Base-by-base conservation (phyloP, 1,284 basidiomycete genomes). In the Puccinia horiana region DNA sequence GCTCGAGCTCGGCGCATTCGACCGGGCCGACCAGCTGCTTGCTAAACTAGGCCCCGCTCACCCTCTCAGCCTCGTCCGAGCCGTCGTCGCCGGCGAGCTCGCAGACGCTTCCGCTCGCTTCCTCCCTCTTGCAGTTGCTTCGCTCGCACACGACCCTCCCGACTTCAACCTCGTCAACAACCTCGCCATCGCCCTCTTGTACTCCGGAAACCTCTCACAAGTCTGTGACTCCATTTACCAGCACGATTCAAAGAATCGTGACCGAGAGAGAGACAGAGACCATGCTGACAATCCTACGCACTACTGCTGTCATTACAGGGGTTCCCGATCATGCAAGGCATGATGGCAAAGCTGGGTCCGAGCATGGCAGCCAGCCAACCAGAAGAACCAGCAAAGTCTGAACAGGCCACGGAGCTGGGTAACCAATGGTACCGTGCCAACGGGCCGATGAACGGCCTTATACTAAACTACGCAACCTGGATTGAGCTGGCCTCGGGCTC, bases 151-250 rank as follows among this genome's bases (percentile, higher is more conserved):
- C 18, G n/a, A 32, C 35, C 52, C 29, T 23, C 26, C 54, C 23
- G n/a, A 75, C 12, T 2, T 56, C 12, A 58, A 32, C 52, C 54
- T 75, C 18, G 29, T 58, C 37, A 75, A 75, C 29, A 75, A 75
- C 52, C 26, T 75, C 4, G 44, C 37, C 32, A 75, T 58, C 26
- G 49, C 73, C 18, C 37, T 75, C 2, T 42, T 75, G 37, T 75
- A 75, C 54, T 56, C 49, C 18, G 73, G 73, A 75, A 75, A 75
- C 14, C 52, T 75, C 6, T 52, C 44, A 6, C 52, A 75, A 58
- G 73, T 75, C 4, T 8, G 73, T 75, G 23, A 14, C 23, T 42
- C 49, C 29, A 3, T 29, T 72, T n/a, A 37, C 1, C 42, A 69
- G 12, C 42, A 42, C 42, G 9, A 67, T n/a, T n/a, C n/a, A n/a